Base-by-base conservation (phyloP, 139 green algal species). In the Chloropicon primus region DNA sequence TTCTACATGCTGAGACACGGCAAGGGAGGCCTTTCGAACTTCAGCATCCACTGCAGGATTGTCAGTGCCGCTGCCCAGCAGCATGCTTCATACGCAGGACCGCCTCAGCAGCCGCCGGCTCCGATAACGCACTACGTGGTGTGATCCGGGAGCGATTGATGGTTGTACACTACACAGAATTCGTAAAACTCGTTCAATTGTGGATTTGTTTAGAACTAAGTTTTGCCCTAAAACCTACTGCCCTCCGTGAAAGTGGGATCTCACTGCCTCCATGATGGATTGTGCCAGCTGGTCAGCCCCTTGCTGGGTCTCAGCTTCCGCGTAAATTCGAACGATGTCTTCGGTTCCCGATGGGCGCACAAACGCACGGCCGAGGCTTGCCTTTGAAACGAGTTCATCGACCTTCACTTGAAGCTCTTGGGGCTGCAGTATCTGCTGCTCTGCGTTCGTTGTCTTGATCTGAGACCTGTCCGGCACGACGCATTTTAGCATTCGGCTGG, bases 401-500 rank as follows among this genome's bases (percentile, higher is more conserved):
- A 62, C 41, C 41, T 62, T 62, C 41, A 62, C 73, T 76, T 97
- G 91, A 54, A 97, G 79, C 0, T 72, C 87, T 0, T 74, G 72
- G 1, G 94, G 94, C 1, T 79, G 73, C 21, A 89, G 62, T n/a
- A 86, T 88, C 1, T 76, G 72, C 24, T 85, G 88, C 86, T 98
- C 94, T 1, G 73, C 85, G 2, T 92, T 88, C 71, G 91, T 86
- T 0, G 86, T 89, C 0, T 87, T 92, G 1, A 89, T 80, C 1
- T 54, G 26, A 23, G 71, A 79, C 2, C 94, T 81, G 80, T 97
- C 90, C 0, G 76, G 28, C 25, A 98, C 95, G 24, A 80, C 80
- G 25, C 96, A 73, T 73, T 96, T 97, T 75, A 88, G 78, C 81
- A 97, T 90, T 2, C 87, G 80, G 76, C 86, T 93, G 53, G 94